Percentiles rank a stretch among this genome's conserved stretches.
Evolutionary conservation across 306 rosid genomes (phyloP).

Genomic region (Castanospermum australe): DNA sequence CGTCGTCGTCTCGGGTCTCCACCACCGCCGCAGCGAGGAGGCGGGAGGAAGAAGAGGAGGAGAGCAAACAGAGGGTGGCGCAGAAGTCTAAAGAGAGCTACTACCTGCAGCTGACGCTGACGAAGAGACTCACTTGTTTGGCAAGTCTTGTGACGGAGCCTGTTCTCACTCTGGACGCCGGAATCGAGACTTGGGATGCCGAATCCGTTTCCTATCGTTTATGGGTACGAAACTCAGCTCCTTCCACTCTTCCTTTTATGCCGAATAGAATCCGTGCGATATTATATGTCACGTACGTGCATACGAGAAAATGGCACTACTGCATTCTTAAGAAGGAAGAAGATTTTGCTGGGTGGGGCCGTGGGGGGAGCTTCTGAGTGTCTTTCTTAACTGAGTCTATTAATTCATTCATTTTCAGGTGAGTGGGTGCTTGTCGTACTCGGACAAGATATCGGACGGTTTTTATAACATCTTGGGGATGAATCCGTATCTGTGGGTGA

Average conservation of each 20-base stretch:
- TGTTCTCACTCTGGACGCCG: conserved; percentile 42
- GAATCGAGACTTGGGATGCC: conserved; percentile 55
- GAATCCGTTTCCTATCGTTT: conserved; percentile 87
- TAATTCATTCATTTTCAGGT: conserved; percentile 42
- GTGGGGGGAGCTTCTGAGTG: not conserved
- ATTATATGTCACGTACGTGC: too few relatives aligned
- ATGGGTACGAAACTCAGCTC: conserved; percentile 63
- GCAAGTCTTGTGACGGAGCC: conserved; percentile 69
- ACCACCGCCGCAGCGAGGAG: conserved; percentile 28
- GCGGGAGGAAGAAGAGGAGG: conserved; percentile 26
- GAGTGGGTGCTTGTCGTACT: conserved; percentile 90
- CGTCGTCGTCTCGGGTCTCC: conserved; percentile 38
- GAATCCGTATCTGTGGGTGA: conserved; percentile 94
- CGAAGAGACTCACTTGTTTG: conserved; percentile 61
- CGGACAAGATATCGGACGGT: conserved; percentile 90
- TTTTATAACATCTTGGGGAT: conserved; percentile 92
- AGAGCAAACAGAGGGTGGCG: conserved; percentile 29
- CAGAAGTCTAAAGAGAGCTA: conserved; percentile 59
- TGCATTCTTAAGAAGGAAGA: not conserved
- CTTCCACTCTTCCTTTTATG: not conserved
- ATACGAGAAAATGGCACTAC: too few relatives aligned
- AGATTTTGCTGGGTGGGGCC: not conserved
- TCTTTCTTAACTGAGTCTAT: not conserved
- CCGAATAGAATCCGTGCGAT: too few relatives aligned
- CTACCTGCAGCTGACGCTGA: conserved; percentile 57